These are phyloP conservation scores for Mycena filopes DNA, from an alignment of 768 basidiomycete genomes.

Conservation along the genomic window DNA sequence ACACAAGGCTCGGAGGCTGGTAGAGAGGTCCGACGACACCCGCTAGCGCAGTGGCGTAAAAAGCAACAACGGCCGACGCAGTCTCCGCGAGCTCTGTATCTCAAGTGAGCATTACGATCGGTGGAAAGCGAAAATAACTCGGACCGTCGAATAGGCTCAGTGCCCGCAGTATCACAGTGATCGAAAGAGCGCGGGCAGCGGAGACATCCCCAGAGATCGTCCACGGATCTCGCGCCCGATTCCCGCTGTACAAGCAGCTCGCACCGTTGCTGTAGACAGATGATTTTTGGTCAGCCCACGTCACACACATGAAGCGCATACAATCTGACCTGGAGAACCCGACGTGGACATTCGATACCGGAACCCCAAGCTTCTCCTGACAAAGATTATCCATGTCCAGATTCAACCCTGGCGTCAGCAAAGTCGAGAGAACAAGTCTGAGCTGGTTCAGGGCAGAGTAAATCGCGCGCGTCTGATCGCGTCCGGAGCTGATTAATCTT, in stretches of 20 bases:
- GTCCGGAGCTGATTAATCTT: slow-evolving; percentile 61
- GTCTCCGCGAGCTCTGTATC: slow-evolving; percentile 71
- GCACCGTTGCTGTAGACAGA: slow-evolving; percentile 50
- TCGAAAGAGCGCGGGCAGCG: slow-evolving; percentile 73
- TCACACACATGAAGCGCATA: background rate
- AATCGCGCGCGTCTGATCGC: slow-evolving; percentile 52
- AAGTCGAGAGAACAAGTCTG: slow-evolving; percentile 66
- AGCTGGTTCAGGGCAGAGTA: slow-evolving; percentile 64
- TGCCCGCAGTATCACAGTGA: slow-evolving; percentile 74
- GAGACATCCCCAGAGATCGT: slow-evolving; percentile 77
- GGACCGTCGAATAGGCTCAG: slow-evolving; percentile 80
- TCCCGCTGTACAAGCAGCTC: slow-evolving; percentile 53
- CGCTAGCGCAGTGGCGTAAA: slow-evolving; percentile 80
- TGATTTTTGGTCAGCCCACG: background rate
- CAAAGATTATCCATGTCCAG: slow-evolving; percentile 78
- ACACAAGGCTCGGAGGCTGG: slow-evolving; percentile 75
- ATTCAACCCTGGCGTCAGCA: slow-evolving; percentile 79
- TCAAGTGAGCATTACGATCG: slow-evolving; percentile 13
- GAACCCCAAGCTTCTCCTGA: slow-evolving; percentile 63
- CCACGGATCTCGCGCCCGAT: slow-evolving; percentile 65
- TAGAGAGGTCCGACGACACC: slow-evolving; percentile 69
- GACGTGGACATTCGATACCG: slow-evolving; percentile 47
- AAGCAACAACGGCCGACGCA: slow-evolving; percentile 80
- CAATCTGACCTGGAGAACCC: slow-evolving; percentile 66
- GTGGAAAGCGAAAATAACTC: background rate